Evolutionary conservation across 352 stramenopile species (phyloP).

Genomic region (Aphanomyces stellatus): DNA sequence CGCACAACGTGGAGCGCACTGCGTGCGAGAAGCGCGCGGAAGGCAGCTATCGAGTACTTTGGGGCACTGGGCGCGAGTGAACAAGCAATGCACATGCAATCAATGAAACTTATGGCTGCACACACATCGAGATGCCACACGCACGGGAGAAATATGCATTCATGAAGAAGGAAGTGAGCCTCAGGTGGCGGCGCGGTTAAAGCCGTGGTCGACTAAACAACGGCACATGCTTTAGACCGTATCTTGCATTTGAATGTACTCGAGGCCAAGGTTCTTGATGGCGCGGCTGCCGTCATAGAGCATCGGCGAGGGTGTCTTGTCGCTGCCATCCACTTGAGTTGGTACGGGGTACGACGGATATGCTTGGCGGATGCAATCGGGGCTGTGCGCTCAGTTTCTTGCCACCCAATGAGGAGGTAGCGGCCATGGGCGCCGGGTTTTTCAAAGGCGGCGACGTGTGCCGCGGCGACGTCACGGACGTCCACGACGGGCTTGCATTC

Average conservation of each 20-base stretch:
- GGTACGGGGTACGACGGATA: neutral
- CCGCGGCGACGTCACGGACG: slow-evolving; percentile 21
- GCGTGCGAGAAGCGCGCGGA: too few relatives aligned
- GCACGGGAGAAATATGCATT: too few relatives aligned
- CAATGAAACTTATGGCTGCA: too few relatives aligned
- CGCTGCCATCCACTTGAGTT: neutral
- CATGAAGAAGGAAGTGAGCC: too few relatives aligned
- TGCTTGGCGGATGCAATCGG: neutral
- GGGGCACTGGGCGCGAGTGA: too few relatives aligned
- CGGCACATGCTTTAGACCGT: neutral
- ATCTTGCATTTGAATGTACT: neutral
- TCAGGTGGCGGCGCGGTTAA: too few relatives aligned
- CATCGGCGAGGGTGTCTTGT: neutral
- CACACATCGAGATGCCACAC: too few relatives aligned
- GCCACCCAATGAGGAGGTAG: slow-evolving; percentile 2
- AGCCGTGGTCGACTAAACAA: neutral
- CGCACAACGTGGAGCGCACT: too few relatives aligned
- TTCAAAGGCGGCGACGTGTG: slow-evolving; percentile 19
- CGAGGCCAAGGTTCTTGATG: neutral
- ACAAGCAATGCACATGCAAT: too few relatives aligned
- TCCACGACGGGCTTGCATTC: slow-evolving; percentile 14
- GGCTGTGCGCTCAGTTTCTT: neutral
- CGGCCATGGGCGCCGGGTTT: neutral
- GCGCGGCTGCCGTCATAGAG: neutral
- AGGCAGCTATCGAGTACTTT: too few relatives aligned